Evolutionary conservation across 192 early-diverging fungal species (phyloP), one percentile per base, ranked within the genome.

Genomic region (Fimicolochytrium jonesii): DNA sequence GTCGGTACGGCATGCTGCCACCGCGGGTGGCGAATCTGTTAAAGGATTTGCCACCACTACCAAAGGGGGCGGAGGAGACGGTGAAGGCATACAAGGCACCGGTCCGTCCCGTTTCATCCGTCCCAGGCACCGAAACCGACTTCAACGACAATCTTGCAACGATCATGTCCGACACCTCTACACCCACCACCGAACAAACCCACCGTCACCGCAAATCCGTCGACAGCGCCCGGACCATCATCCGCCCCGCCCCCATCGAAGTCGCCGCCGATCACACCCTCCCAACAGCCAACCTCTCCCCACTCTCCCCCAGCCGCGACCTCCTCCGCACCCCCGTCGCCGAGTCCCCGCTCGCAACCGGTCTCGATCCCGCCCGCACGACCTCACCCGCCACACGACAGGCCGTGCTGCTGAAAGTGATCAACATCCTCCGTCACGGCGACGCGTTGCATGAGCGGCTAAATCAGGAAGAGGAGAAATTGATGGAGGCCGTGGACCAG

Each of bases 361-460:
- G 33, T n/a, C 53, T 55, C n/a, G 53, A 55, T 33, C 53, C 53
- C 18, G 18, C 18, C 10, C n/a, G 18, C 4, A 34, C 53, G 6
- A 15, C 33, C 4, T 11, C 18, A 15, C n/a, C n/a, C n/a, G 35
- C 33, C 4, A 37, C 29, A 26, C 39, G 57, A 22, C 23, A 31
- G 4, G 42, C 44, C 29, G 57, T 59, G 3, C 41, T 59, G 23
- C 6, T 17, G 0, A 59, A 59, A 46, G 57, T 59, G 26, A 43
- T 59, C 39, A 29, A 59, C 30, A 59, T 59, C 25, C 26, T 59
- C 5, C 39, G 44, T 28, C 57, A 59, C 44, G 57, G 57, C 42
- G 45, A n/a, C 11, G 44, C 42, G 23, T 43, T 59, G 7, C 57
- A 59, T 18, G 20, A 20, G 26, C 57, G 57, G 22, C 44, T 59